These are phyloP conservation scores for Cinchona pubescens DNA, from an alignment of 257 asterid genomes.

Conservation along the genomic window DNA sequence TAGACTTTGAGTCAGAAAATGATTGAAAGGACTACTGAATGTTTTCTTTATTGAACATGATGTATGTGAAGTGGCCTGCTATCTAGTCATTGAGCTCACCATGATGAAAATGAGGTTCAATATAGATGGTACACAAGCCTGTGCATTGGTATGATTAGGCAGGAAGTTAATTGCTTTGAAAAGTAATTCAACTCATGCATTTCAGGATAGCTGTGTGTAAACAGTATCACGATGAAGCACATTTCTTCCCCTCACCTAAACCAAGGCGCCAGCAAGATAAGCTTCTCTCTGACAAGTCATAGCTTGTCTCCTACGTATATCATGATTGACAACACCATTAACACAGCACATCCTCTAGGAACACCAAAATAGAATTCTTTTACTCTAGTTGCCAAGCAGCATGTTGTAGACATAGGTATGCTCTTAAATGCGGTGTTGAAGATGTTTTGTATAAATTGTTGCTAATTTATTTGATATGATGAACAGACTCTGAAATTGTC, in stretches of 20 bases:
- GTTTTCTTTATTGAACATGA: background rate
- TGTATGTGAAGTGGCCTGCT: background rate
- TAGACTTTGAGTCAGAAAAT: background rate
- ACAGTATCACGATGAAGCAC: too few relatives aligned
- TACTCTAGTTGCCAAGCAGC: background rate
- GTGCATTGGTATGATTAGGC: background rate
- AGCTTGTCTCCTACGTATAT: background rate
- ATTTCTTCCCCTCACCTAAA: background rate
- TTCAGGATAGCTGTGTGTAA: background rate
- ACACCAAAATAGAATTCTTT: background rate
- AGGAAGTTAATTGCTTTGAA: constrained; percentile 2
- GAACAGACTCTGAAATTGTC: constrained; percentile 73
- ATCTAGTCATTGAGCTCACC: background rate
- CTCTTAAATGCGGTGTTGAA: constrained; percentile 17
- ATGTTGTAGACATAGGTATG: background rate
- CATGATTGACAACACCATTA: background rate
- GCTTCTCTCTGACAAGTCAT: background rate
- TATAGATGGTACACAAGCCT: background rate
- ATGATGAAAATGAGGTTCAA: background rate
- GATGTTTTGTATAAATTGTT: constrained; percentile 17
- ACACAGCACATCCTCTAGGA: background rate
- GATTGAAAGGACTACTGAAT: background rate
- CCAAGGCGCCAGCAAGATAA: background rate
- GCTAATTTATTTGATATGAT: constrained; percentile 23
- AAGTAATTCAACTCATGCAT: background rate